A percentile compares a stretch with the other conserved stretches of the same genome.
Conservation (phyloP, 2,329 filamentous ascomycete genomes). For the Blastomyces percursus region DNA sequence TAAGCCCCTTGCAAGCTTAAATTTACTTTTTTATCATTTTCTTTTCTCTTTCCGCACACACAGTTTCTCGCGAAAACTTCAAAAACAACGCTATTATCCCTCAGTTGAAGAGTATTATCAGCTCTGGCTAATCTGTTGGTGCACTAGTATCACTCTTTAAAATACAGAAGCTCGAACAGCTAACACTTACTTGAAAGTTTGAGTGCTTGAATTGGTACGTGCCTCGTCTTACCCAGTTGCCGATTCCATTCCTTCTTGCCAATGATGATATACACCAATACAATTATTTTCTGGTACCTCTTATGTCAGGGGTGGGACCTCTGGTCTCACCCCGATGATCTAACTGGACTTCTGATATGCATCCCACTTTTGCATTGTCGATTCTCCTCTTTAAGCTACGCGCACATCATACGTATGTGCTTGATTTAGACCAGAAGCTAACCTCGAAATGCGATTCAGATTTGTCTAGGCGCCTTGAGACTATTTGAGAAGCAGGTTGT, state of each 20-base stretch:
- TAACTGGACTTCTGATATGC: conserved; percentile 63
- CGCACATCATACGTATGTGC: not conserved
- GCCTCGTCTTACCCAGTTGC: conserved; percentile 19
- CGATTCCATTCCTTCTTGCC: conserved; percentile 8
- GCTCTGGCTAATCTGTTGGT: not conserved
- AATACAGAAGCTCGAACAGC: not conserved
- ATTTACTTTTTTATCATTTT: not conserved
- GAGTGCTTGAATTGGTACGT: not conserved
- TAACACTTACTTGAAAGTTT: not conserved
- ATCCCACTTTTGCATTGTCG: not conserved
- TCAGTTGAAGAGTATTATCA: not conserved
- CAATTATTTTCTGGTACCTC: conserved; percentile 75
- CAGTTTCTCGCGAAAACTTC: not conserved
- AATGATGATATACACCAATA: conserved; percentile 59
- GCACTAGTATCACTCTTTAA: not conserved
- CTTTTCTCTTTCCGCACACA: not conserved
- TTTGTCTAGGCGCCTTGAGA: not conserved
- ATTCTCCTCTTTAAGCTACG: not conserved
- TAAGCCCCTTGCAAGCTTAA: not conserved
- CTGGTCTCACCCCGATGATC: conserved; percentile 55
- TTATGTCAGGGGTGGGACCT: conserved; percentile 57
- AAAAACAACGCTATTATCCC: not conserved
- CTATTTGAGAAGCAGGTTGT: not conserved
- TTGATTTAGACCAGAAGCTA: not conserved
- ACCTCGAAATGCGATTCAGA: not conserved